Evolutionary conservation across 805 yeast genomes (phyloP).

Genomic region (Lipomyces chichibuensis): DNA sequence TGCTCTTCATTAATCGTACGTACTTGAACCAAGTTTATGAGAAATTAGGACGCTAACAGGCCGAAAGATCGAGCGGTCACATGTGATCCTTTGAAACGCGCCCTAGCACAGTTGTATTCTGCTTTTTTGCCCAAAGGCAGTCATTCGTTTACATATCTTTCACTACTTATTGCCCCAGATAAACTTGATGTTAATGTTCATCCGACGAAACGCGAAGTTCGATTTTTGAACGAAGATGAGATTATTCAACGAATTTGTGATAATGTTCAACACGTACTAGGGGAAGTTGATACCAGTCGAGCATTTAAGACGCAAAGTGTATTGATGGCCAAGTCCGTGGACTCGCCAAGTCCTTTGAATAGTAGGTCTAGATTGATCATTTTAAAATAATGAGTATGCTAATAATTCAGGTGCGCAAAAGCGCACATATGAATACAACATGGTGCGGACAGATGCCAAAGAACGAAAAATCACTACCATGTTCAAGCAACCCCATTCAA

Average conservation of each 20-base stretch:
- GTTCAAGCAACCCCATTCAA: constrained; percentile 21
- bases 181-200: constrained; percentile 92
- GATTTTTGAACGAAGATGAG: constrained; percentile 84
- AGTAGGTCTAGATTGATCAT: background rate
- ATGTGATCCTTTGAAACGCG: constrained; percentile 77
- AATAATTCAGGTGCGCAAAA: constrained; percentile 6
- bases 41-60: background rate
- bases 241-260: constrained; percentile 65
- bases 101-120: constrained; percentile 63
- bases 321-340: constrained; percentile 41
- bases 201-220: constrained; percentile 91
- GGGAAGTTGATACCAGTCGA: constrained; percentile 66
- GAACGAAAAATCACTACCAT: constrained; percentile 59
- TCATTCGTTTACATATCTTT: constrained; percentile 74
- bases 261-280: constrained; percentile 54
- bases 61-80: constrained; percentile 63
- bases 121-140: constrained; percentile 76
- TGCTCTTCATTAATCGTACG: constrained; percentile 74
- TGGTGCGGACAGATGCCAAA: constrained; percentile 39
- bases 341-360: background rate
- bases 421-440: constrained; percentile 27
- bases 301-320: constrained; percentile 67
- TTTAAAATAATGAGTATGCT: background rate
- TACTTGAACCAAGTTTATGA: background rate
- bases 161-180: constrained; percentile 65